Base-by-base conservation (phyloP, 495 filamentous ascomycete genomes). In the Xylaria acuta region DNA sequence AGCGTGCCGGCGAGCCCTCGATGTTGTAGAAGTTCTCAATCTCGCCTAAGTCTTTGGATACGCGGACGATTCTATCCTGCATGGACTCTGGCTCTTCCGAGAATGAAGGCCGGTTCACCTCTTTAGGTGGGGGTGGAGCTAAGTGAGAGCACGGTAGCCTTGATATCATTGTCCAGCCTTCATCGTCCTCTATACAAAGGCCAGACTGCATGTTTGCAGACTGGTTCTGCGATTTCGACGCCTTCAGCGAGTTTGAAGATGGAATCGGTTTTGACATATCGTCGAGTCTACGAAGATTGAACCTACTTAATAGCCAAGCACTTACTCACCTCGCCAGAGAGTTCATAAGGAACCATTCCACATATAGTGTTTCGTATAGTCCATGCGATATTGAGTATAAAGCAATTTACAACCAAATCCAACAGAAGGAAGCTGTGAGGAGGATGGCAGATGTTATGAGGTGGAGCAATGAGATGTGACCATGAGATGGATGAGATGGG, bases 21-120 rank as follows among this genome's bases (percentile, higher is more conserved):
- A 84, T 78, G 54, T 79, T 78, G 65, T 81, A 82, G 71, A 81
- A 83, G 3, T 49, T 73, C n/a, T 71, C 69, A 14, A 84, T 71
- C 25, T 83, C 78, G 9, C 69, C 53, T 25, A 81, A 20, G 67
- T 83, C 82, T 12, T 76, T 78, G 40, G 58, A 67, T 11, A 84
- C 74, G 14, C 80, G 78, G 22, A 75, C 64, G 38, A 82, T 75
- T 20, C 77, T 72, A 43, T 82, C 80, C 56, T 78, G 76, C 58
- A 79, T 80, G 7, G 75, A 67, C 69, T 80, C 78, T 14, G 72
- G 51, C 36, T 65, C 62, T 20, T 71, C 40, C 14, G 36, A 40
- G 22, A 14, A 53, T 11, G 63, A 45, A 1, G 40, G 53, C 27
- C 14, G 9, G 20, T 22, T n/a, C 53, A 40, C 6, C 32, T 59